These are phyloP conservation scores for Coprinopsis strossmayeri DNA, from an alignment of 768 basidiomycete species.

Conservation along the genomic window DNA sequence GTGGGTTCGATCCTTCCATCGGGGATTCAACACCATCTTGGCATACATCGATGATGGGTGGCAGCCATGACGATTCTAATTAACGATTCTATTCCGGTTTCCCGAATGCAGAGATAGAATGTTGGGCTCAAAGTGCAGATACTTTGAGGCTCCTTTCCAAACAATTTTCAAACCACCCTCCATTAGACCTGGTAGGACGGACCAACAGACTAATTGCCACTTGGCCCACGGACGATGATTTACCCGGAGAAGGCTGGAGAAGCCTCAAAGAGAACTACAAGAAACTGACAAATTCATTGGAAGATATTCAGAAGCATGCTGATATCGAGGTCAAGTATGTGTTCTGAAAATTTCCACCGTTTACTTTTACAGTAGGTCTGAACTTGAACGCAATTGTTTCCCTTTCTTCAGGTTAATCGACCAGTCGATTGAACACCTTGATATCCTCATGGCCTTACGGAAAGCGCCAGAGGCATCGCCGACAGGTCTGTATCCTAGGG, in stretches of 20 bases:
- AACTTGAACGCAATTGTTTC: slow-evolving; percentile 1
- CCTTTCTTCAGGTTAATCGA: slow-evolving; percentile 53
- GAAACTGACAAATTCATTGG: slow-evolving; percentile 54
- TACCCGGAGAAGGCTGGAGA: slow-evolving; percentile 64
- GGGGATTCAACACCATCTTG: slow-evolving; percentile 8
- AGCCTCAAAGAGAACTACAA: slow-evolving; percentile 55
- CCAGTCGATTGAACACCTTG: slow-evolving; percentile 61
- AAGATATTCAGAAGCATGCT: slow-evolving; percentile 52
- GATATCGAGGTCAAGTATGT: slow-evolving; percentile 62
- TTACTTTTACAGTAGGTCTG: slow-evolving; percentile 4
- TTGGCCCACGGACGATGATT: slow-evolving; percentile 67
- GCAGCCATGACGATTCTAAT: background rate
- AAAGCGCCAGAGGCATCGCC: slow-evolving; percentile 57
- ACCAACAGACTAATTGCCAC: slow-evolving; percentile 66
- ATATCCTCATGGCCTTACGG: slow-evolving; percentile 65
- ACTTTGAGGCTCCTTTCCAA: slow-evolving; percentile 50
- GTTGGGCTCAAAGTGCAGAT: slow-evolving; percentile 64
- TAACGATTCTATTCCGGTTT: slow-evolving; percentile 9
- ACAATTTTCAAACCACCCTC: slow-evolving; percentile 43
- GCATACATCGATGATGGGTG: background rate
- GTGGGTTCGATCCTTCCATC: slow-evolving; percentile 29
- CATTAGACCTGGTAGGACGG: slow-evolving; percentile 56
- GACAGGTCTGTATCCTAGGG: too few relatives aligned
- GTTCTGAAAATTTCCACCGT: slow-evolving; percentile 2
- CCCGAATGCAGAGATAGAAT: slow-evolving; percentile 54